Percentiles rank a stretch among this genome's conserved stretches.
Conservation (phyloP, 306 rosid genomes). For the Ormosia semicastrata region DNA sequence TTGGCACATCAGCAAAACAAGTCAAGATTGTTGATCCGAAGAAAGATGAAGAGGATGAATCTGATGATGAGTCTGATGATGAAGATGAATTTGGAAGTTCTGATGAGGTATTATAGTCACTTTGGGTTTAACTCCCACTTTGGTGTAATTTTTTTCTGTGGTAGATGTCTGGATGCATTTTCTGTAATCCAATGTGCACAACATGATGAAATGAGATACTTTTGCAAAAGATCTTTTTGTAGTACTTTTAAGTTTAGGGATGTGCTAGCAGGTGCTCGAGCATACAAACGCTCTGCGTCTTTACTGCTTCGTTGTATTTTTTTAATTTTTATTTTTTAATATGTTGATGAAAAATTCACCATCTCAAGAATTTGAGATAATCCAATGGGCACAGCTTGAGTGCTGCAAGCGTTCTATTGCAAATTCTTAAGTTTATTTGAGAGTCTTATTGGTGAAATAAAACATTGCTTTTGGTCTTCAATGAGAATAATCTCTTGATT, state of each 20-base stretch:
- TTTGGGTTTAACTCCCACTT: neutral
- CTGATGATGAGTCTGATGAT: constrained; percentile 25
- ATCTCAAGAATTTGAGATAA: too few species aligned
- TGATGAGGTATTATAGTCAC: constrained; percentile 40
- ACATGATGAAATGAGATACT: neutral
- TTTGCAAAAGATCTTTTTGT: neutral
- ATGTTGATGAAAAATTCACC: too few species aligned
- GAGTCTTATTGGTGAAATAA: neutral
- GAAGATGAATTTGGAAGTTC: constrained; percentile 34
- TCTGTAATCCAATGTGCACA: neutral
- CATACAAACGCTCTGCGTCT: too few species aligned
- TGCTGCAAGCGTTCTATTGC: too few species aligned
- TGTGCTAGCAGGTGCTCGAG: too few species aligned
- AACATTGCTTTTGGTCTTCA: neutral
- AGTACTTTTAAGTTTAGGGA: neutral
- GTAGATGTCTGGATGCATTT: neutral
- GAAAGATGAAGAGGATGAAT: constrained; percentile 46
- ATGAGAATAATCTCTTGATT: neutral
- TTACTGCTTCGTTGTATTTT: too few species aligned
- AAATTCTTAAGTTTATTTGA: neutral
- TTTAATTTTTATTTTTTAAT: too few species aligned
- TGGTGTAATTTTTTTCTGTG: neutral
- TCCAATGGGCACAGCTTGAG: too few species aligned
- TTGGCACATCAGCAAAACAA: constrained; percentile 37
- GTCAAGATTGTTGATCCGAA: constrained; percentile 48